These are phyloP conservation scores for Ascochyta rabiei DNA, from an alignment of 2,329 filamentous ascomycete genomes.

Conservation along the genomic window DNA sequence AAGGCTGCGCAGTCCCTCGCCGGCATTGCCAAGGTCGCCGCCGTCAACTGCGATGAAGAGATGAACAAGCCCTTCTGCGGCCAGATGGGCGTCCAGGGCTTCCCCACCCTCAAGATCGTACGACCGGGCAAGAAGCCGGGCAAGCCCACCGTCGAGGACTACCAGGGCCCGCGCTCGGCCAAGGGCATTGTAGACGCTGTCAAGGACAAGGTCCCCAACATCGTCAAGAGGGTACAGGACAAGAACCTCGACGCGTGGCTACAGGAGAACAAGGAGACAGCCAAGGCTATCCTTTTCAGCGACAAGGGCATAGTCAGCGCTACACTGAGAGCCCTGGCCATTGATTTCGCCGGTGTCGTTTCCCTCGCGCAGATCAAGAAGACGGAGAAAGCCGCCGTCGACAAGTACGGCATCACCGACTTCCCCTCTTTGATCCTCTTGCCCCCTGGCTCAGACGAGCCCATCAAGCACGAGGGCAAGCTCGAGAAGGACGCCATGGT, in stretches of 20 bases:
- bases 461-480: slow-evolving; percentile 78
- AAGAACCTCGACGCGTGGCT: slow-evolving; percentile 80
- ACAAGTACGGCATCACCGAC: slow-evolving; percentile 75
- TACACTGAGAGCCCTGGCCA: slow-evolving; percentile 80
- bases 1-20: slow-evolving; percentile 87
- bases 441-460: slow-evolving; percentile 70
- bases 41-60: slow-evolving; percentile 94
- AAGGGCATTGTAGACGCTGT: slow-evolving; percentile 87
- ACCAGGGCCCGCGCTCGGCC: slow-evolving; percentile 82
- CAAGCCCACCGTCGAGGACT: slow-evolving; percentile 85
- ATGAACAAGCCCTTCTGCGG: slow-evolving; percentile 87
- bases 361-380: slow-evolving; percentile 80
- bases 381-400: slow-evolving; percentile 75
- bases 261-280: slow-evolving; percentile 66
- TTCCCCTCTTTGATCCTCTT: slow-evolving; percentile 84
- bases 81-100: slow-evolving; percentile 86
- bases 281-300: slow-evolving; percentile 91
- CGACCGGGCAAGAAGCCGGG: slow-evolving; percentile 81
- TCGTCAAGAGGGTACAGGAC: slow-evolving; percentile 81
- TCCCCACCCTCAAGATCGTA: slow-evolving; percentile 94
- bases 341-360: slow-evolving; percentile 85
- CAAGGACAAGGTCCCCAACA: slow-evolving; percentile 86
- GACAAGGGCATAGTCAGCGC: slow-evolving; percentile 90
- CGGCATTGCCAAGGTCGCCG: slow-evolving; percentile 93
- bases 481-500: slow-evolving; percentile 84